phyloP scores from a whole-genome alignment of 768 basidiomycete genomes.

The Baorangia bicolor region DNA sequence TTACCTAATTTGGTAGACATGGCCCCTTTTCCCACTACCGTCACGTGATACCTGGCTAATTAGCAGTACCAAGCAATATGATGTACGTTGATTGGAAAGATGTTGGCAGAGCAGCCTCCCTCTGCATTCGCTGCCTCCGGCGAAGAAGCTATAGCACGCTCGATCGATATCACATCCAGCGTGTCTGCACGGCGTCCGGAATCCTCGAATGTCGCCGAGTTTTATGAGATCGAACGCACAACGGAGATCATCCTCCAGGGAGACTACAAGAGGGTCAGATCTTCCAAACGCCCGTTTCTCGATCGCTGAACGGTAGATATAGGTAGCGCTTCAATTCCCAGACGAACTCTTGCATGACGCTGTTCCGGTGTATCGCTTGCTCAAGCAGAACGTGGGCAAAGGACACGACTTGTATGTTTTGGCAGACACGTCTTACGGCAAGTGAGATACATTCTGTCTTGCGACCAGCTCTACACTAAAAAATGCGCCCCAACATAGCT shows the following conservation, averaged over 20 bases:
- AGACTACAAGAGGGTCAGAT: slow-evolving; percentile 67
- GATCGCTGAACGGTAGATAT: slow-evolving; percentile 1
- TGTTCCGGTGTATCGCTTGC: slow-evolving; percentile 72
- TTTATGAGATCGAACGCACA: slow-evolving; percentile 76
- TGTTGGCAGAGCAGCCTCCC: slow-evolving; percentile 12
- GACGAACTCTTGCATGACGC: slow-evolving; percentile 88
- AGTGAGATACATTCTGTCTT: slow-evolving; percentile 42
- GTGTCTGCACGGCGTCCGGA: slow-evolving; percentile 31
- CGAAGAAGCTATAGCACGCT: slow-evolving; percentile 61
- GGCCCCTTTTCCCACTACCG: too few relatives aligned
- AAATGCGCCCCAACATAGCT: slow-evolving; percentile 40
- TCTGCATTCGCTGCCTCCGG: slow-evolving; percentile 53
- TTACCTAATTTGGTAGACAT: too few relatives aligned
- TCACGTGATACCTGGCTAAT: too few relatives aligned
- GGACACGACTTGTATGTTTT: slow-evolving; percentile 76
- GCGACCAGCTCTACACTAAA: not conserved
- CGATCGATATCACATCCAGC: slow-evolving; percentile 47
- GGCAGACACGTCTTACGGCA: slow-evolving; percentile 98
- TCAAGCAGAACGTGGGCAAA: slow-evolving; percentile 51
- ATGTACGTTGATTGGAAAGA: too few relatives aligned
- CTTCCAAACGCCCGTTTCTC: not conserved
- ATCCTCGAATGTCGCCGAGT: slow-evolving; percentile 51
- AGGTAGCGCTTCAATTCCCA: slow-evolving; percentile 94
- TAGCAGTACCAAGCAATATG: too few relatives aligned
- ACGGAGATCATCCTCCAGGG: slow-evolving; percentile 56